Conservation (phyloP, 1,284 basidiomycete genomes). For the Cutaneotrichosporon curvatum region DNA sequence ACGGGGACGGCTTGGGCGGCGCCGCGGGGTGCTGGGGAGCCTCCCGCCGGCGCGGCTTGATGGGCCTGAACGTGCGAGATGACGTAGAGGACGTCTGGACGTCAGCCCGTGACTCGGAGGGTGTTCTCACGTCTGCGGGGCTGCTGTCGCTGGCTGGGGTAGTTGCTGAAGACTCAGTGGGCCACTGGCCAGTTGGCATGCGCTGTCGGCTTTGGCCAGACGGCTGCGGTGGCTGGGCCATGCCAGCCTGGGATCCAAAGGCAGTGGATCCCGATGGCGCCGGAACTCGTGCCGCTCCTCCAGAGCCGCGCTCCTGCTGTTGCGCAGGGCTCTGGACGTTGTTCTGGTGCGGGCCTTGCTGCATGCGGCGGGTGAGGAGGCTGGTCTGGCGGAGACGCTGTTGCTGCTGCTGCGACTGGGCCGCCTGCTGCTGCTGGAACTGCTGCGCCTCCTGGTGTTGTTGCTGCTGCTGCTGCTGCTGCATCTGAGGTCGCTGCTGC, state of each 20-base stretch:
- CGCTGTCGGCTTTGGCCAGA: not conserved
- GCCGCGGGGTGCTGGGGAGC: slow-evolving; percentile 19
- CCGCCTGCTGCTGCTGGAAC: slow-evolving; percentile 4
- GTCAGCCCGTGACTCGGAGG: not conserved
- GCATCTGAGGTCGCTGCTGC: slow-evolving; percentile 5
- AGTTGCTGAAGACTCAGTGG: not conserved
- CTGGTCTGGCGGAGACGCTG: slow-evolving; percentile 15
- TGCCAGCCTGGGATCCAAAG: not conserved
- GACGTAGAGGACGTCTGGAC: slow-evolving; percentile 9
- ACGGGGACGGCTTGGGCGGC: slow-evolving; percentile 12
- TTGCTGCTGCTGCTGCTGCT: slow-evolving; percentile 9
- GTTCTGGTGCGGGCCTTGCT: slow-evolving; percentile 17
- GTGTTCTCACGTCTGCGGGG: slow-evolving; percentile 26
- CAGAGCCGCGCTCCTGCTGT: not conserved
- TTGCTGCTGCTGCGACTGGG: slow-evolving; percentile 4
- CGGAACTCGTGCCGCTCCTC: not conserved
- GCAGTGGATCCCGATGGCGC: not conserved
- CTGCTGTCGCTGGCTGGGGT: slow-evolving; percentile 11
- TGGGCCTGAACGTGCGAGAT: slow-evolving; percentile 13
- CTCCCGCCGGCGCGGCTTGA: slow-evolving; percentile 21
- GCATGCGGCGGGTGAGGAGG: slow-evolving; percentile 30
- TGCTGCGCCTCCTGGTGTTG: slow-evolving; percentile 9
- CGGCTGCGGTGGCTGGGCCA: too few relatives aligned
- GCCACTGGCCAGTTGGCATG: not conserved
- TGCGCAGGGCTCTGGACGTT: slow-evolving; percentile 4